Base-by-base conservation (phyloP, 2,329 filamentous ascomycete genomes). In the Xylaria multiplex region DNA sequence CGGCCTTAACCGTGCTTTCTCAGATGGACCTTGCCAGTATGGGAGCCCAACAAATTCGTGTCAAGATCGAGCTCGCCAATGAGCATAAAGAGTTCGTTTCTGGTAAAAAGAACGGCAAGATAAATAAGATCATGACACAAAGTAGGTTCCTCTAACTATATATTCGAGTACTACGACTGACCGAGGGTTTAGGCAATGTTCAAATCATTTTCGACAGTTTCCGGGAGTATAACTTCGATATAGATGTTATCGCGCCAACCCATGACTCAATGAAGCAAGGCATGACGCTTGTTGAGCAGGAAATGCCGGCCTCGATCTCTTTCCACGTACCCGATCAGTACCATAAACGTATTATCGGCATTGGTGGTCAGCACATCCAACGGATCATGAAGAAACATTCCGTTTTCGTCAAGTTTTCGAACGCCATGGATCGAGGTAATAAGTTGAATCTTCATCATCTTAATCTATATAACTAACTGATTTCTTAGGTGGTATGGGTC, bases 311-410 rank as follows among this genome's bases (percentile, higher is more conserved):
- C 37, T 97, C 96, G 9, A 98, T 99, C 76, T 98, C 96, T 0
- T 99, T 99, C 85, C 96, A 99, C 76, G 96, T 99, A 32, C 96
- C 96, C 3, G 96, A 99, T 75, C 96, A 98, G 80, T 99, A 99
- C 78, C 96, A 99, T 81, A 99, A 99, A 83, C 93, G 96, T 55
- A 99, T 99, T 76, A 99, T 99, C 70, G 96, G 96, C 59, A 98
- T 99, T 74, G 96, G 96, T 67, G 96, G 96, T 9, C 95, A 98
- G 78, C 96, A 99, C 77, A 99, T 99, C 72, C 96, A 99, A 80
- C 93, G 95, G 62, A 98, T 99, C 82, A 99, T 99, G 96, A 98
- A 99, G 84, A 98, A 98, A 81, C 97, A 99, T 81, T 98, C 96
- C 0, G 96, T 99, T 72, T 99, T 99, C 74, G 96, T 99, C 82